These are phyloP conservation scores for Mallotus repandus DNA, from an alignment of 441 rosid genomes.

Conservation along the genomic window DNA sequence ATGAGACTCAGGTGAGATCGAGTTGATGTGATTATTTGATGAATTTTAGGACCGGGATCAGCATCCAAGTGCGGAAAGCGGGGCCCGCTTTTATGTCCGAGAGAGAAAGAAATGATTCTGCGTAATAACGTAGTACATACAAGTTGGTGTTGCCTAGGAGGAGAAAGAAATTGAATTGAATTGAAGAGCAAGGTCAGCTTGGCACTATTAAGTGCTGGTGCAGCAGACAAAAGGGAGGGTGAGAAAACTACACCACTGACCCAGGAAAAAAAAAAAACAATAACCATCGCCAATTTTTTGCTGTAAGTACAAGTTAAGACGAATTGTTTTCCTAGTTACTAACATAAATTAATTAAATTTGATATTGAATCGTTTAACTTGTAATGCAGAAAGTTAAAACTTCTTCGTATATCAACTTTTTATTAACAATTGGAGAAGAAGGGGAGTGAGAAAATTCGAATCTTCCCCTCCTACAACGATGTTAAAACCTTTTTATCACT, in stretches of 20 bases:
- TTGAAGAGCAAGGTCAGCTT: no score
- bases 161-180: no score
- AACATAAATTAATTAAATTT: neutral
- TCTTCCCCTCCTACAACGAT: no score
- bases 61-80: constrained; percentile 25
- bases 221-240: neutral
- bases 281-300: neutral
- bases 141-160: neutral
- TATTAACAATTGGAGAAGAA: no score
- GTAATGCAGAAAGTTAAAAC: no score
- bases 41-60: constrained; percentile 17
- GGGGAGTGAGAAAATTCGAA: no score
- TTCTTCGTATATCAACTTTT: no score
- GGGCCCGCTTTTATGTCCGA: neutral
- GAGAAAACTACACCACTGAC: neutral
- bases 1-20: constrained; percentile 12
- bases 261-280: neutral
- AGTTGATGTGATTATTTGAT: constrained; percentile 13
- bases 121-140: neutral
- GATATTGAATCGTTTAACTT: no score
- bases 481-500: no score
- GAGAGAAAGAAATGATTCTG: neutral
- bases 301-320: no score
- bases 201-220: neutral
- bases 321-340: no score